Base-by-base conservation (phyloP, 805 yeast species). In the Pichia membranifaciens region DNA sequence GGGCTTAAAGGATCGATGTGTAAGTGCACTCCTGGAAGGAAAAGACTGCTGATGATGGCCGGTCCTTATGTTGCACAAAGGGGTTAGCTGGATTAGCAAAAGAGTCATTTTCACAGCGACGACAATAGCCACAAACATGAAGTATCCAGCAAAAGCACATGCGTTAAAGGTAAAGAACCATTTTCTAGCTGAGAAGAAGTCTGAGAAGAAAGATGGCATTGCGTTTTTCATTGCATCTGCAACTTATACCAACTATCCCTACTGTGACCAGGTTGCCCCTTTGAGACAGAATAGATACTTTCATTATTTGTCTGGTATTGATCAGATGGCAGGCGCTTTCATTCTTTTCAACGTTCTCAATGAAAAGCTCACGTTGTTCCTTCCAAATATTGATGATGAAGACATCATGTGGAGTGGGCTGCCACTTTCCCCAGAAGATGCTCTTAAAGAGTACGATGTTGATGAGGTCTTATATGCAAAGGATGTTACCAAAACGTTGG, bases 351-450 rank as follows among this genome's bases (percentile, higher is more conserved):
- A 78, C 42, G 58, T 81, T 34, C 59, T 54, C 3, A 55, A 64
- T 6, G 87, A 82, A 38, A 73, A 78, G 45, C 71, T 88, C 51
- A 79, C 82, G 0, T 68, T 91, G 22, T 91, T 84, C 59, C 70
- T 93, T 44, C 97, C 98, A 1, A 77, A 84, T 45, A 73, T 91
- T 35, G 96, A 89, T 59, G 68, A 75, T 38, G 98, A 93, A 38
- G 96, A 87, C 60, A 84, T 91, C 37, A 84, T 93, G 88, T 91
- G 99, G 99, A 82, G 93, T 49, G 99, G 99, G 0, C 60, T 84
- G 65, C 99, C 99, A 5, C 53, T 87, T 44, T 69, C 78, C 35
- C 53, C 73, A 3, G 82, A 82, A 41, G 81, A 83, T 17, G 96
- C 96, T 0, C 45, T 64, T 42, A 61, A 69, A 18, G 73, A 71